Base-by-base conservation (phyloP, 2,329 filamentous ascomycete genomes). In the Myriangium duriaei region DNA sequence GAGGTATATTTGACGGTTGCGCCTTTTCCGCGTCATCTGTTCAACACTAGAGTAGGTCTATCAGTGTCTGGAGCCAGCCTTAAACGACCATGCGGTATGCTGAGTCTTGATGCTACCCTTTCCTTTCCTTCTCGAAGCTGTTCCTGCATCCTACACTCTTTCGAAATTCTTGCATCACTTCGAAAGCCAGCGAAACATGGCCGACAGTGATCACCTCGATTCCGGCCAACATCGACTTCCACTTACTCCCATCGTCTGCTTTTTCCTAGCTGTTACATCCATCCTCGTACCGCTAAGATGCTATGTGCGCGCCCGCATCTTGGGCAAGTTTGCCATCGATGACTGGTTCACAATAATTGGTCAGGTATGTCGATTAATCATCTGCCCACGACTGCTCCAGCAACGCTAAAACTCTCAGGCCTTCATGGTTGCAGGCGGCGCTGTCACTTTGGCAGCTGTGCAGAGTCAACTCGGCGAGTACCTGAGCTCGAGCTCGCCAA, bases 311-410 rank as follows among this genome's bases (percentile, higher is more conserved):
- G 11, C 26, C 11, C 29, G 21, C 10, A 30, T 39, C 11, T 32
- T 28, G 29, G 32, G 32, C 11, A 33, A 32, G 11, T 39, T 39
- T 32, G 36, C 16, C 9, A 39, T 32, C 16, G 36, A 33, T 11
- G 36, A 39, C 36, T 32, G 16, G 29, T 39, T 39, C 30, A 13
- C 32, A 19, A 32, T 39, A 14, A 13, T 37, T 3, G 35, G 26
- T 19, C 35, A 37, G 19, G 35, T 37, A 26, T n/a, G n/a, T n/a
- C 30, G 11, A 12, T 14, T 12, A 11, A 11, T 31, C 5, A 6
- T 4, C 4, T 4, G 11, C n/a, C 13, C 30, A 32, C n/a, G 13
- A 12, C 13, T 3, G 19, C 17, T 12, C 14, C 32, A 21, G 10
- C 17, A 24, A n/a, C 32, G 2, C 16, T 31, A 24, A 37, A 15